These are phyloP conservation scores for Phylloboletellus chloephorus DNA, from an alignment of 1,284 basidiomycete genomes.

Conservation along the genomic window DNA sequence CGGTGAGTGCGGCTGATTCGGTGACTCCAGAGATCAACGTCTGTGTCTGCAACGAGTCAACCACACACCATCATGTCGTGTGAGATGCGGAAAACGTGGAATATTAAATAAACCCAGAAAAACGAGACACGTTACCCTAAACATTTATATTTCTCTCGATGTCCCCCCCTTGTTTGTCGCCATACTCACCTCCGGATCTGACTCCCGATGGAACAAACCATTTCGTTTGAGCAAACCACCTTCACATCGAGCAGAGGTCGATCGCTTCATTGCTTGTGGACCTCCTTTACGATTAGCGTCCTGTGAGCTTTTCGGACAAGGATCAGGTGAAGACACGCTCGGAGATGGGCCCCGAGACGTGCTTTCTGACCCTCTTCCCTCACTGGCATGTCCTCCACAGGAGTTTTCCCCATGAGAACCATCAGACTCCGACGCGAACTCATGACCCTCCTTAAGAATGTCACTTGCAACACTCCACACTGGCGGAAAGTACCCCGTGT, in stretches of 20 bases:
- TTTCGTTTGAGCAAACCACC: constrained; percentile 27
- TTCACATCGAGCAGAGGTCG: constrained; percentile 27
- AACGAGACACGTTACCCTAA: constrained; percentile 16
- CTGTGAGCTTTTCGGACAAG: constrained; percentile 9
- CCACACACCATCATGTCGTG: too few species aligned
- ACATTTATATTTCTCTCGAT: constrained; percentile 49
- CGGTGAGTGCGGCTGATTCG: constrained; percentile 5
- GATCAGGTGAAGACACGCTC: constrained; percentile 13
- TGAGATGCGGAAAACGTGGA: constrained; percentile 5
- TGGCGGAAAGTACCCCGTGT: constrained; percentile 38
- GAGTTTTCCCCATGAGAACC: constrained; percentile 6
- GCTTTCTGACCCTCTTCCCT: constrained; percentile 8
- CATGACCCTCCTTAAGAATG: constrained; percentile 33
- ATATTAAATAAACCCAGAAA: constrained; percentile 2
- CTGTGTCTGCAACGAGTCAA: constrained; percentile 14
- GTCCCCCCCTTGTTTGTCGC: constrained; percentile 31
- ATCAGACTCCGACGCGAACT: constrained; percentile 4
- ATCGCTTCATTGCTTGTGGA: constrained; percentile 26
- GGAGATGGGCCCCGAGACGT: constrained; percentile 10
- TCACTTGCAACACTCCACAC: constrained; percentile 40
- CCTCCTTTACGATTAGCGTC: constrained; percentile 14
- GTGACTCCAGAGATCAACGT: constrained; percentile 12
- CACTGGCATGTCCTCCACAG: constrained; percentile 5
- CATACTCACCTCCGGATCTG: constrained; percentile 28
- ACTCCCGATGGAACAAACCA: constrained; percentile 29